These are phyloP conservation scores for Quercus lobata DNA, from an alignment of 331 rosid species.

Conservation along the genomic window DNA sequence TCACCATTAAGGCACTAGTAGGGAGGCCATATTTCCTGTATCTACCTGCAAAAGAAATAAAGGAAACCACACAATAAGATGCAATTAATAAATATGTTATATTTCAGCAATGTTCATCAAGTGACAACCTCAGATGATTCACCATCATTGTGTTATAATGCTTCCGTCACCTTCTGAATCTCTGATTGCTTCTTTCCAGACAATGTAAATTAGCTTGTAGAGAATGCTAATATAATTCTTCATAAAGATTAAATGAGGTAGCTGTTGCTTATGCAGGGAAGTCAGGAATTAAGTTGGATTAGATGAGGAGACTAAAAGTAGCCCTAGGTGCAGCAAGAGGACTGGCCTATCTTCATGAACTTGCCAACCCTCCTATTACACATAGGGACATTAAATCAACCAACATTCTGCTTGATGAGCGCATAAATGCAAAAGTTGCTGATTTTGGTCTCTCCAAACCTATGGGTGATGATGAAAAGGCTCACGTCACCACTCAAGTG, in stretches of 20 bases:
- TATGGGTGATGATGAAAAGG: background rate
- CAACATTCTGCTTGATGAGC: constrained; percentile 2
- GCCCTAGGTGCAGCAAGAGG: constrained; percentile 49
- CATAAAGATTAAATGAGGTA: background rate
- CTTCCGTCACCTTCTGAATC: background rate
- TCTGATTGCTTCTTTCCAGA: background rate
- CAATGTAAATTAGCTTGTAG: background rate
- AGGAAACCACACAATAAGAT: background rate
- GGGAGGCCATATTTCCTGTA: too few relatives aligned
- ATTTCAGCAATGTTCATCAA: background rate
- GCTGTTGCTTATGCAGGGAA: background rate
- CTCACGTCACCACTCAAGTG: background rate
- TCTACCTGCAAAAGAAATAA: background rate
- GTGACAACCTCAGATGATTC: background rate
- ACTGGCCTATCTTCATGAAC: constrained; percentile 56
- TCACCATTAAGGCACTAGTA: too few relatives aligned
- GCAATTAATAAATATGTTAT: background rate
- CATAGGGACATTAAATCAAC: constrained; percentile 17
- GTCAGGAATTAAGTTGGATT: constrained; percentile 42
- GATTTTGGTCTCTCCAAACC: background rate
- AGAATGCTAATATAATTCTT: background rate
- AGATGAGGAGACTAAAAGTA: constrained; percentile 53
- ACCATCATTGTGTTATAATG: background rate
- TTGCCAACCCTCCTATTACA: constrained; percentile 52
- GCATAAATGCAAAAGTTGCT: background rate